phyloP scores from a whole-genome alignment of 106 monocot genomes.

The Iris macrosiphon region DNA sequence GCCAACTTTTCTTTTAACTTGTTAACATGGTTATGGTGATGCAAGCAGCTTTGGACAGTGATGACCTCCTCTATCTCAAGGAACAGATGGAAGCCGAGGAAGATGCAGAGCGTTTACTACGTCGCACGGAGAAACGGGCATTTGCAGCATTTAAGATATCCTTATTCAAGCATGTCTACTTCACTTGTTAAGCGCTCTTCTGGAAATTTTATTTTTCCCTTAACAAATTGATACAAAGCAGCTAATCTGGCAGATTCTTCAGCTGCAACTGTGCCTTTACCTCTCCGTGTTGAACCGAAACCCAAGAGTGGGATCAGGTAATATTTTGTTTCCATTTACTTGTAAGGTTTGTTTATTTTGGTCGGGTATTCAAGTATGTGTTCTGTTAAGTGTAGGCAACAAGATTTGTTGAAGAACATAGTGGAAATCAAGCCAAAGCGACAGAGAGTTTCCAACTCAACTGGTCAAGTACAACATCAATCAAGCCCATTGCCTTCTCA shows the following conservation, averaged over 20 bases:
- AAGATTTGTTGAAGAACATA: conserved; percentile 86
- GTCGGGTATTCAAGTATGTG: neutral
- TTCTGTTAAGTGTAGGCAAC: conserved; percentile 51
- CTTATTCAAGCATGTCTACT: neutral
- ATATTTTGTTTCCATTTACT: neutral
- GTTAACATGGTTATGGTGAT: neutral
- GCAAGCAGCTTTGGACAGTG: conserved; percentile 87
- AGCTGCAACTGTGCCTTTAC: conserved; percentile 54
- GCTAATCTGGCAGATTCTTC: conserved; percentile 87
- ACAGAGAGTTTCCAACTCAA: conserved; percentile 34
- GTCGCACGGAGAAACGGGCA: conserved; percentile 89
- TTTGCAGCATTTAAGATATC: conserved; percentile 99
- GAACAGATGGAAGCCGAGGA: conserved; percentile 99
- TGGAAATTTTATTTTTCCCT: conserved; percentile 26
- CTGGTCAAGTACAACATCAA: conserved; percentile 6
- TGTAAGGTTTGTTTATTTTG: neutral
- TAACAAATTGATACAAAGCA: conserved; percentile 64
- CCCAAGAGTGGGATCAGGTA: conserved; percentile 84
- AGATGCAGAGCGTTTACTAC: conserved; percentile 95
- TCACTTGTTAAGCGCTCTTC: neutral
- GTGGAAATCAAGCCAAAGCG: conserved; percentile 82
- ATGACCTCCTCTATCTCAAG: conserved; percentile 95
- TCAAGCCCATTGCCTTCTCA: conserved; percentile 3
- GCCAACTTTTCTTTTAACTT: neutral
- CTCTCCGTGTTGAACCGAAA: conserved; percentile 94